Conservation (phyloP, 257 asterid species). For the Scutellaria baicalensis region DNA sequence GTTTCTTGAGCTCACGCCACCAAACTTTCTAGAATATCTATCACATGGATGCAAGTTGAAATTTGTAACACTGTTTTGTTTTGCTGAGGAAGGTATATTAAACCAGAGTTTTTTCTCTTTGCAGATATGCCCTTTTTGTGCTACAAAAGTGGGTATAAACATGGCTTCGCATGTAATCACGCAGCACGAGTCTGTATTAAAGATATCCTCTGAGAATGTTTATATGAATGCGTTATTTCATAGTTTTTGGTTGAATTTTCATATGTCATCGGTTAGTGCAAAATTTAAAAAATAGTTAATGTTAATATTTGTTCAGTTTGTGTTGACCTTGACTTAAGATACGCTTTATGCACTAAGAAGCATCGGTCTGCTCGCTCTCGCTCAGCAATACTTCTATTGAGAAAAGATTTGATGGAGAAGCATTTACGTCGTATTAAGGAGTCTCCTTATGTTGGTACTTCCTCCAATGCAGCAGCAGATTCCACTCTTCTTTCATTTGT, state of each 20-base stretch:
- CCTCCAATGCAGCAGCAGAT: slow-evolving; percentile 48
- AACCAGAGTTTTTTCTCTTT: slow-evolving; percentile 16
- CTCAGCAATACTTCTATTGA: slow-evolving; percentile 42
- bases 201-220: slow-evolving; percentile 61
- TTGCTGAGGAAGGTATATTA: neutral
- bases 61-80: neutral
- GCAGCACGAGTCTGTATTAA: slow-evolving; percentile 67
- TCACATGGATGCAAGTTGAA: neutral
- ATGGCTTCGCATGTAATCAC: slow-evolving; percentile 87
- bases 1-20: too few relatives aligned
- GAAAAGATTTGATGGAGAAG: slow-evolving; percentile 63
- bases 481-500: slow-evolving; percentile 62
- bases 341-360: slow-evolving; percentile 70
- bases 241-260: neutral
- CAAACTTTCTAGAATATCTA: too few relatives aligned
- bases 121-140: slow-evolving; percentile 95
- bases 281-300: neutral
- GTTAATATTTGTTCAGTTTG: slow-evolving; percentile 9
- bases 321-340: slow-evolving; percentile 43
- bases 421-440: slow-evolving; percentile 40
- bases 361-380: slow-evolving; percentile 33
- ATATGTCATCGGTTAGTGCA: neutral
- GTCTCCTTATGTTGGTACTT: slow-evolving; percentile 38
- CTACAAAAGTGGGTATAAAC: slow-evolving; percentile 51
- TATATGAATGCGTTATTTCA: neutral